phyloP scores from a whole-genome alignment of 2,329 filamentous ascomycete species.

The Ustulina deusta region DNA sequence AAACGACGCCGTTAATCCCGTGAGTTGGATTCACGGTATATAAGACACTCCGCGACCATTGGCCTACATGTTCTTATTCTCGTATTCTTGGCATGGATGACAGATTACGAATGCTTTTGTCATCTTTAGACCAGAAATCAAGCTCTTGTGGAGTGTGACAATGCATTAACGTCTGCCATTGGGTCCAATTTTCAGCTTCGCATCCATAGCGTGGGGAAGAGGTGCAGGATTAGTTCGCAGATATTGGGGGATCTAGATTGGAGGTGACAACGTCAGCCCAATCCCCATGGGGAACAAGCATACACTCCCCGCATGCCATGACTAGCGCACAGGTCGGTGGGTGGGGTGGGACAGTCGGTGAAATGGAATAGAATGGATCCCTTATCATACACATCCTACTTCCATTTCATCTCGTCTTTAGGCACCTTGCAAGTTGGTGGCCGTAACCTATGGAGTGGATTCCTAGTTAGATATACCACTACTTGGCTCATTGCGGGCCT shows the following conservation, averaged over 20 bases:
- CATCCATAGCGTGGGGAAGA: not conserved
- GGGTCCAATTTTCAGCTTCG: not conserved
- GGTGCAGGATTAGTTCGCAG: no score
- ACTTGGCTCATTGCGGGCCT: not conserved
- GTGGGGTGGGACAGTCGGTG: not conserved
- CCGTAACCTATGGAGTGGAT: no score
- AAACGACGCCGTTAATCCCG: no score
- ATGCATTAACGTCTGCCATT: not conserved
- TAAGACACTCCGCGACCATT: not conserved
- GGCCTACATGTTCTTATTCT: not conserved
- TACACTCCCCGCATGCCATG: slow-evolving; percentile 2
- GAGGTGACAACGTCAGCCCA: no score
- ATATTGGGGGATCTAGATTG: no score
- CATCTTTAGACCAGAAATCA: no score
- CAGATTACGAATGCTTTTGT: no score
- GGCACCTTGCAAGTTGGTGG: no score
- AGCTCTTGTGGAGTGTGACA: not conserved
- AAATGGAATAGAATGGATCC: slow-evolving; percentile 22
- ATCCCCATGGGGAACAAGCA: slow-evolving; percentile 19
- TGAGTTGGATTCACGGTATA: no score
- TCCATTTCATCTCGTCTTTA: not conserved
- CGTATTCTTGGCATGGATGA: no score
- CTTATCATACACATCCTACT: not conserved
- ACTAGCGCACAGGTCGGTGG: no score
- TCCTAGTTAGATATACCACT: not conserved